A percentile compares a stretch with the other conserved stretches of the same genome.
Evolutionary conservation across 2,329 filamentous ascomycete species (phyloP).

Genomic region (Fonsecaea multimorphosa): DNA sequence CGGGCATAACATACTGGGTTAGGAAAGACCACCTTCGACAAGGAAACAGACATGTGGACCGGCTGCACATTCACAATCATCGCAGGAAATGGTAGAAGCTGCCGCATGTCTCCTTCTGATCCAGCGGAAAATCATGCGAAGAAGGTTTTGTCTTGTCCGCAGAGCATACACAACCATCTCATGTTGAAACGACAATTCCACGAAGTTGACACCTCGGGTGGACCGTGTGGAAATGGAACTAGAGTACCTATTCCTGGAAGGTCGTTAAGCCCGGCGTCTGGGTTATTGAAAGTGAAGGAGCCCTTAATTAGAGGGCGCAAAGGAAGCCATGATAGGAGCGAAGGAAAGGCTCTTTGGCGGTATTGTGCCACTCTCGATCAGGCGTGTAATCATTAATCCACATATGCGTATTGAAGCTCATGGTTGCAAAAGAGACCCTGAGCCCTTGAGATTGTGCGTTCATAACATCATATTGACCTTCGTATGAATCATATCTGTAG

Average conservation of each 20-base stretch:
- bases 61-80: background rate
- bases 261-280: constrained; percentile 4
- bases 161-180: background rate
- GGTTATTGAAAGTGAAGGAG: background rate
- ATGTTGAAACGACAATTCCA: background rate
- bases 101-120: background rate
- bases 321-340: constrained; percentile 2
- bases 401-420: constrained; percentile 17
- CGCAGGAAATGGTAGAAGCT: background rate
- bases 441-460: constrained; percentile 21
- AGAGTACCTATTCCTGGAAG: background rate
- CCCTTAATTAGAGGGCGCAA: constrained; percentile 6
- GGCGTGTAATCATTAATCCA: constrained; percentile 15
- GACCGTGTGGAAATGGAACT: no score
- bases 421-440: constrained; percentile 24
- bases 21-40: background rate
- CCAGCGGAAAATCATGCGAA: background rate
- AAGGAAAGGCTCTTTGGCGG: constrained; percentile 7
- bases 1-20: background rate
- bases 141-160: background rate
- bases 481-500: constrained; percentile 23
- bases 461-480: constrained; percentile 24
- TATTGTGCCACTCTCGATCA: constrained; percentile 16
- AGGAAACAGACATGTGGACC: background rate
- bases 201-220: background rate